These are phyloP conservation scores for Microbotryomycetes sp. DNA, from an alignment of 1,284 basidiomycete species.

Conservation along the genomic window DNA sequence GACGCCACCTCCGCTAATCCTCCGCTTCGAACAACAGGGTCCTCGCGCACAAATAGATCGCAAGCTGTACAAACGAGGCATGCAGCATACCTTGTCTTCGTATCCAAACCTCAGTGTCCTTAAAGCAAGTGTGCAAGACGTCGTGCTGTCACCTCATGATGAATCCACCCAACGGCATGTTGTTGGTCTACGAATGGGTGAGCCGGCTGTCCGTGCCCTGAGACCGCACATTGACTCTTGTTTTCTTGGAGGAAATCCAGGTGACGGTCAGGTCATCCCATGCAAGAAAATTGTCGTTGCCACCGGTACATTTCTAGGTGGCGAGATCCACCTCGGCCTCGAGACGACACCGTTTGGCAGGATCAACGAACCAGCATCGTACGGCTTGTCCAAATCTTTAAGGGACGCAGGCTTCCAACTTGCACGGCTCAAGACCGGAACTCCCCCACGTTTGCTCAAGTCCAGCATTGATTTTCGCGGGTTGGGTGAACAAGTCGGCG, in stretches of 20 bases:
- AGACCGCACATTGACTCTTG: neutral
- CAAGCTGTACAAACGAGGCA: conserved; percentile 68
- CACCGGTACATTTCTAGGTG: conserved; percentile 83
- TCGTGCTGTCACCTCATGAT: conserved; percentile 53
- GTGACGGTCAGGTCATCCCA: conserved; percentile 64
- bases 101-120: conserved; percentile 64
- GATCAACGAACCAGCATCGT: conserved; percentile 47
- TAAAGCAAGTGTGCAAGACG: conserved; percentile 69
- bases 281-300: conserved; percentile 79
- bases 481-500: conserved; percentile 45
- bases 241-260: conserved; percentile 43
- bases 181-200: conserved; percentile 63
- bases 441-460: conserved; percentile 69
- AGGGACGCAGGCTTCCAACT: conserved; percentile 68
- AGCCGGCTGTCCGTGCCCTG: conserved; percentile 23
- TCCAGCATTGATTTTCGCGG: conserved; percentile 61
- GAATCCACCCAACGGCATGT: conserved; percentile 49
- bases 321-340: conserved; percentile 79
- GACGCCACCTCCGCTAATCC: neutral
- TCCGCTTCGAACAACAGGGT: conserved; percentile 51
- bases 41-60: conserved; percentile 82
- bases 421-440: conserved; percentile 79
- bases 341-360: conserved; percentile 75
- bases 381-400: conserved; percentile 68
- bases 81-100: conserved; percentile 61